Evolutionary conservation across 768 basidiomycete species (phyloP), one percentile per base, ranked within the genome.

Genomic region (Termitomyces sp.): DNA sequence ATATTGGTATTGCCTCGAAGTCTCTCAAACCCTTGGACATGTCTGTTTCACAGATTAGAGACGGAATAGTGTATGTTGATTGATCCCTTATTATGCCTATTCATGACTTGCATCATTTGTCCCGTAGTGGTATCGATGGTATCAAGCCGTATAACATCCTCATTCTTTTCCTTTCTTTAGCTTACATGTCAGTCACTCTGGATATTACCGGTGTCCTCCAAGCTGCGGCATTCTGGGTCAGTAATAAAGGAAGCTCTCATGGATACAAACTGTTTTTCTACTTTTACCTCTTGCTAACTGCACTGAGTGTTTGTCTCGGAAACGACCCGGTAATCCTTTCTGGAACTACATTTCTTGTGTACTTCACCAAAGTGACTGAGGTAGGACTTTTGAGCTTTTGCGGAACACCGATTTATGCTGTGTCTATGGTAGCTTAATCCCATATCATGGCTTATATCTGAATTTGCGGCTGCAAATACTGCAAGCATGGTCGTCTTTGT

Each of bases 311-410:
- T 47, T 64, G 95, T 1, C 78, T 97, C n/a, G 95, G 95, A 6
- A 97, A 97, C 67, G 93, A 98, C 72, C 95, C 95, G 0, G 84
- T 98, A 69, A 91, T 97, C 58, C 81, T 98, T 50, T 92, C 89
- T 13, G 95, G 94, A 2, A 96, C 95, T 0, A 87, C 88, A 0
- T 97, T 98, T 71, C 73, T 97, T 35, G 89, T 87, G 6, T 97
- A 97, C 66, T 93, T 93, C 66, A 95, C 94, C 0, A 71, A 82
- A 35, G 87, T 87, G 10, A 81, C 86, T 2, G 79, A 74, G 61
- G 72, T 74, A 52, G 30, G 63, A 26, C 32, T 36, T 50, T 12
- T 16, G 28, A 7, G 12, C 28, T 50, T 14, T 36, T 16, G 40
- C 20, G n/a, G 35, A 51, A 50, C 32, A 50, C 14, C 44, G 55